Evolutionary conservation across 768 basidiomycete species (phyloP).

Genomic region (Russula compacta): DNA sequence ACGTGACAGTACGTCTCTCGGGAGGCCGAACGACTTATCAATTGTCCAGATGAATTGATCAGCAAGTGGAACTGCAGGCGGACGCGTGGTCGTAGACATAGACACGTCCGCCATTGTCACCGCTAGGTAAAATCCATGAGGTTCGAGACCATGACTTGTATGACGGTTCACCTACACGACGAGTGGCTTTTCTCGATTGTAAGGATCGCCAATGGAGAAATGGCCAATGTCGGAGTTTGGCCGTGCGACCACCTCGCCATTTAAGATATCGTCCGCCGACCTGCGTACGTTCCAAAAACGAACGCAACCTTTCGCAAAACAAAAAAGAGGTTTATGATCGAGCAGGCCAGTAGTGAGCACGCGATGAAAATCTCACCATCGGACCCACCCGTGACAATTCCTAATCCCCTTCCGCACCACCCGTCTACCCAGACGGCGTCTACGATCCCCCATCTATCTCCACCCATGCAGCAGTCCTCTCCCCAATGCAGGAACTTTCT

Average conservation of each 20-base stretch:
- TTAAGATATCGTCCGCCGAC: conserved; percentile 13
- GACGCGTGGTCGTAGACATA: conserved; percentile 16
- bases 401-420: conserved; percentile 14
- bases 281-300: conserved; percentile 17
- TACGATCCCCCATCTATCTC: conserved; percentile 12
- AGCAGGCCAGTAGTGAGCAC: background rate
- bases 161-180: conserved; percentile 13
- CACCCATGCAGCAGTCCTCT: conserved; percentile 5
- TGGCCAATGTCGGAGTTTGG: conserved; percentile 18
- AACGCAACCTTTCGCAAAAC: conserved; percentile 12
- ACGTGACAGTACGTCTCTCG: background rate
- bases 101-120: conserved; percentile 17
- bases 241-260: conserved; percentile 15
- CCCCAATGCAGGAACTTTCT: conserved; percentile 14
- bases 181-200: conserved; percentile 14
- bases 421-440: conserved; percentile 16
- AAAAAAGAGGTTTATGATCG: background rate
- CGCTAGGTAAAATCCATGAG: background rate
- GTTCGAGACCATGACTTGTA: background rate
- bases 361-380: conserved; percentile 12
- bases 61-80: background rate
- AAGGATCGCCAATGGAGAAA: conserved; percentile 18
- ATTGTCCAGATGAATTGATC: background rate
- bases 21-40: background rate
- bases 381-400: conserved; percentile 16